These are phyloP conservation scores for Metschnikowia gruessii DNA, from an alignment of 805 yeast genomes.

Conservation along the genomic window DNA sequence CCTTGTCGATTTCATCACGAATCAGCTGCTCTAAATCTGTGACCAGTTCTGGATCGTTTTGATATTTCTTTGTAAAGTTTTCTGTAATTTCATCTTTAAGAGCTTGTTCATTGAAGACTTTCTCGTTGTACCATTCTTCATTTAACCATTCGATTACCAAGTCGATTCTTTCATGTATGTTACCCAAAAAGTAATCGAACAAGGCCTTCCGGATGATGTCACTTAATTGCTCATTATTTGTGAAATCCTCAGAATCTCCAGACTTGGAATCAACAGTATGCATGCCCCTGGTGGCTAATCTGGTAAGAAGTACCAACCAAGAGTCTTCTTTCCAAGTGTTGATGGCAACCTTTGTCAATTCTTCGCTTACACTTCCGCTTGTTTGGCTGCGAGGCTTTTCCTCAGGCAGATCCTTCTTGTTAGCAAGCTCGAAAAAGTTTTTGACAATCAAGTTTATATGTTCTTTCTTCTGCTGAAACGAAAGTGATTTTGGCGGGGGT, in stretches of 20 bases:
- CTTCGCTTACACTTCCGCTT: constrained; percentile 36
- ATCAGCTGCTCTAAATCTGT: constrained; percentile 20
- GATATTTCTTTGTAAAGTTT: constrained; percentile 16
- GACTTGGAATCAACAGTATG: constrained; percentile 22
- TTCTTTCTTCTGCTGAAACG: constrained; percentile 52
- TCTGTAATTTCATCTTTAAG: constrained; percentile 20
- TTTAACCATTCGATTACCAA: constrained; percentile 86
- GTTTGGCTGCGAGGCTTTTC: constrained; percentile 21
- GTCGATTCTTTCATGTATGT: constrained; percentile 69
- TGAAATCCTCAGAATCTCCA: constrained; percentile 26
- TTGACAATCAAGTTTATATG: constrained; percentile 57
- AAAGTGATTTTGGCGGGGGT: constrained; percentile 56
- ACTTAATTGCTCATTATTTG: constrained; percentile 43
- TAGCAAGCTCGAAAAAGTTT: constrained; percentile 53
- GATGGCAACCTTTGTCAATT: constrained; percentile 58
- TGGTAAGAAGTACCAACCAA: constrained; percentile 71
- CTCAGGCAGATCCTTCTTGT: constrained; percentile 16
- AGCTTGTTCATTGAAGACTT: constrained; percentile 36
- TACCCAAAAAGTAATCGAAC: constrained; percentile 68
- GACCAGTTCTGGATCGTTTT: constrained; percentile 17
- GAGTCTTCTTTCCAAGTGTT: constrained; percentile 57
- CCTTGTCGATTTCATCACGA: constrained; percentile 17
- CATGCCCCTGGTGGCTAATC: constrained; percentile 83
- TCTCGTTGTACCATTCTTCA: constrained; percentile 86
- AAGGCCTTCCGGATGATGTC: constrained; percentile 66